These are phyloP conservation scores for Penicillium salamii DNA, from an alignment of 495 filamentous ascomycete species.

Conservation along the genomic window DNA sequence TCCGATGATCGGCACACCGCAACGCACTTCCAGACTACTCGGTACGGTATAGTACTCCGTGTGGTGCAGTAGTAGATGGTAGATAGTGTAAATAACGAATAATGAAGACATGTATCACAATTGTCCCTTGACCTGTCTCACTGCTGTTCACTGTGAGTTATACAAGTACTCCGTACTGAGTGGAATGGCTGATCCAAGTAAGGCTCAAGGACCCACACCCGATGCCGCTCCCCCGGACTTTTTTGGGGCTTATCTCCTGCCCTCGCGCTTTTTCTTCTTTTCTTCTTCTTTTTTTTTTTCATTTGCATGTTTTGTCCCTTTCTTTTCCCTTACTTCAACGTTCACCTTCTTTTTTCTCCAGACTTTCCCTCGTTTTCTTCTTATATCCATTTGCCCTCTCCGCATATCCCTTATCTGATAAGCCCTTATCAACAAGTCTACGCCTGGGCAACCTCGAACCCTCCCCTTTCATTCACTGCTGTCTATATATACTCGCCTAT, in stretches of 20 bases:
- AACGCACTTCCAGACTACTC: too few relatives aligned
- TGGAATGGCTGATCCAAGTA: not conserved
- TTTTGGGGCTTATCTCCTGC: not conserved
- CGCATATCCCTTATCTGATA: slow-evolving; percentile 15
- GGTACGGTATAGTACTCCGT: too few relatives aligned
- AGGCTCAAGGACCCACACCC: slow-evolving; percentile 4
- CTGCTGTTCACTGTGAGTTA: too few relatives aligned
- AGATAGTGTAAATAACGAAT: too few relatives aligned
- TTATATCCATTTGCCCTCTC: not conserved
- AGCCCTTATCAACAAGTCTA: slow-evolving; percentile 21
- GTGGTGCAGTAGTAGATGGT: too few relatives aligned
- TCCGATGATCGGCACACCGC: slow-evolving; percentile 15
- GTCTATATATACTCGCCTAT: not conserved
- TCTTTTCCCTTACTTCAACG: slow-evolving; percentile 3
- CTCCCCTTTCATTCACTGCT: slow-evolving; percentile 3
- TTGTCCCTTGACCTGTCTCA: too few relatives aligned
- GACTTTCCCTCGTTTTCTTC: slow-evolving; percentile 1
- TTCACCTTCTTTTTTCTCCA: slow-evolving; percentile 6
- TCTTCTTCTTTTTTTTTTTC: slow-evolving; percentile 1
- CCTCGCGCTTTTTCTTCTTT: not conserved
- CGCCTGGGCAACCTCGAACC: not conserved
- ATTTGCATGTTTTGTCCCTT: slow-evolving; percentile 8
- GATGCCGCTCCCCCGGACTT: slow-evolving; percentile 17
- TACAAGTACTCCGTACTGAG: too few relatives aligned
- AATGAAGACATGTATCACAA: too few relatives aligned